These are phyloP conservation scores for Nepenthes gracilis DNA, from an alignment of 148 eudicot species.

Conservation along the genomic window DNA sequence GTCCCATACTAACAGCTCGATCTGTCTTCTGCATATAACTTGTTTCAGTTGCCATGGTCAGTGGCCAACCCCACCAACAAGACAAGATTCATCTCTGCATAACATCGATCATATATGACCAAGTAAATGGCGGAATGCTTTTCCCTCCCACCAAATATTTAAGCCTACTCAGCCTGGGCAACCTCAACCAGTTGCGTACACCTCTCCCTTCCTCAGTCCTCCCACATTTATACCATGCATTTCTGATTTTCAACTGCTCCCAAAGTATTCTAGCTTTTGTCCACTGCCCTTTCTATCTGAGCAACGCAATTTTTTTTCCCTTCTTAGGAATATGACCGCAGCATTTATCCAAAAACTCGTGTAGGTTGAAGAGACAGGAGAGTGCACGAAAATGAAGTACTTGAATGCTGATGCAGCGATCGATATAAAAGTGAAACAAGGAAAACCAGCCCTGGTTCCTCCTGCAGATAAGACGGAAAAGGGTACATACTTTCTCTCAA, in stretches of 20 bases:
- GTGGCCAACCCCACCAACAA: conserved; percentile 35
- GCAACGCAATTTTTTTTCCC: not conserved
- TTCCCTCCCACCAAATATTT: too few relatives aligned
- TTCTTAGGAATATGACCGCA: not conserved
- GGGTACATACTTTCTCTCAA: conserved; percentile 30
- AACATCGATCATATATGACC: not conserved
- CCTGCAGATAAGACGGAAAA: conserved; percentile 27
- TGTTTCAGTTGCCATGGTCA: conserved; percentile 8
- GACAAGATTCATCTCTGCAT: not conserved
- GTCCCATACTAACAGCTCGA: not conserved
- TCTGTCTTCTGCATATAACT: too few relatives aligned
- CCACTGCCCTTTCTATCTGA: too few relatives aligned
- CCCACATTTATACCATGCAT: too few relatives aligned
- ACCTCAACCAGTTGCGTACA: too few relatives aligned
- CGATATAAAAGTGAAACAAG: conserved; percentile 15
- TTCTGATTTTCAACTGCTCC: too few relatives aligned
- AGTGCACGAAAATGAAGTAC: conserved; percentile 4
- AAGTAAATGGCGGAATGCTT: too few relatives aligned
- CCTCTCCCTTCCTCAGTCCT: too few relatives aligned
- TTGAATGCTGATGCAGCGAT: conserved; percentile 12
- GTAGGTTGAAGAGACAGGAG: conserved; percentile 19
- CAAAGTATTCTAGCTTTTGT: too few relatives aligned
- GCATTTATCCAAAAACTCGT: not conserved
- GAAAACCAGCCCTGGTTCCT: conserved; percentile 19
- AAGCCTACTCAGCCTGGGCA: too few relatives aligned